A percentile compares a stretch with the other conserved stretches of the same genome.
Conservation (phyloP, 345 rosid genomes). For the Mangifera indica region DNA sequence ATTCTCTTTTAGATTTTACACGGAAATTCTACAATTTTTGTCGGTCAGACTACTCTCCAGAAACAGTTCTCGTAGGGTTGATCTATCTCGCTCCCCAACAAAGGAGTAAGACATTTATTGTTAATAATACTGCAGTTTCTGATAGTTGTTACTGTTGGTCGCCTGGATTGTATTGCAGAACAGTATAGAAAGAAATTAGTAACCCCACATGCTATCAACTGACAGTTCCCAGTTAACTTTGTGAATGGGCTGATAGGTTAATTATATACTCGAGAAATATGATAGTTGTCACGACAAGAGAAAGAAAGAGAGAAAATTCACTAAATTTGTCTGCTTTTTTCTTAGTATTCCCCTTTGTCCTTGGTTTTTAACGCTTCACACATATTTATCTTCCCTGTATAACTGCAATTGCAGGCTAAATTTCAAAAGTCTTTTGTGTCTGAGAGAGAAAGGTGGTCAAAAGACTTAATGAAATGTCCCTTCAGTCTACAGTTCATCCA, state of each 20-base stretch:
- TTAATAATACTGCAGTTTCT: slow-evolving; percentile 25
- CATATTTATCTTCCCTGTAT: neutral
- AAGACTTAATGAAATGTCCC: slow-evolving; percentile 49
- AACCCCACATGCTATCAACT: slow-evolving; percentile 21
- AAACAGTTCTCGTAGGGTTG: slow-evolving; percentile 21
- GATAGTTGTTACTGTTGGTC: slow-evolving; percentile 8
- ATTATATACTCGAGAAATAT: neutral
- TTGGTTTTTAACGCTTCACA: slow-evolving; percentile 10
- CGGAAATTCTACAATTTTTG: no score
- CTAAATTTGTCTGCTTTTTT: slow-evolving; percentile 1
- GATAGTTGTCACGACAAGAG: slow-evolving; percentile 4
- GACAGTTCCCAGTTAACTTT: slow-evolving; percentile 17
- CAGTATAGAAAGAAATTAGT: slow-evolving; percentile 17
- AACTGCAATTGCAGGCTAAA: slow-evolving; percentile 21
- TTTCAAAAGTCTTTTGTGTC: slow-evolving; percentile 3
- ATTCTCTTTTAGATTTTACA: no score
- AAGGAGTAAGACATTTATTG: slow-evolving; percentile 28
- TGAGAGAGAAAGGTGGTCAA: slow-evolving; percentile 20
- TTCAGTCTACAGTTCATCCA: slow-evolving; percentile 50
- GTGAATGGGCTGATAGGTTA: neutral
- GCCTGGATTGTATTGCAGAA: slow-evolving; percentile 10
- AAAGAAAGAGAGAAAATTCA: neutral
- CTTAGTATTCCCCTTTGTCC: slow-evolving; percentile 13
- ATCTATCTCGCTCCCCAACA: slow-evolving; percentile 16
- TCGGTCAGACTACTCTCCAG: no score